Percentiles rank a stretch among this genome's conserved stretches.
Conservation (phyloP, 75 land plant genomes). For the Azolla pinnata region DNA sequence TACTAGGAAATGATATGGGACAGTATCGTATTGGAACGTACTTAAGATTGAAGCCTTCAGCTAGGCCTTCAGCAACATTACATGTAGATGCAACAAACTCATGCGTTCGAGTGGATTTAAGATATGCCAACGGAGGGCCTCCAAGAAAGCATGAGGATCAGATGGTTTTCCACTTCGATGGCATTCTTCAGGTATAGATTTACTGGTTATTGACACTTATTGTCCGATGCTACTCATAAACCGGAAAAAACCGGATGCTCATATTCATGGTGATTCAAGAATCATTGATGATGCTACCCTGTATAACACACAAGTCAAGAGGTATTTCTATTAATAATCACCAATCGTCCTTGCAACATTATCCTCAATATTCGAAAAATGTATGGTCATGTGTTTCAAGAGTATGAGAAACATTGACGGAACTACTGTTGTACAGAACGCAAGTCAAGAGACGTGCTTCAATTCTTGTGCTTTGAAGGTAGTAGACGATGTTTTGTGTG, state of each 20-base stretch:
- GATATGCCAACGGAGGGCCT: constrained; percentile 18
- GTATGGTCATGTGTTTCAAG: not conserved
- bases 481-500: constrained; percentile 27
- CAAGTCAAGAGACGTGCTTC: constrained; percentile 17
- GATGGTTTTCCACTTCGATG: constrained; percentile 22
- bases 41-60: constrained; percentile 23
- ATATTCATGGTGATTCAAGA: no score
- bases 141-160: constrained; percentile 22
- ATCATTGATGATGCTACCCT: no score
- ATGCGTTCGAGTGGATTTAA: constrained; percentile 20
- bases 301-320: no score
- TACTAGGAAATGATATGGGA: constrained; percentile 8
- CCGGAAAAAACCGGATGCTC: no score
- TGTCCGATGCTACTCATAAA: no score
- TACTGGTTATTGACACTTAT: no score
- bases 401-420: not conserved
- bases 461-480: constrained; percentile 16
- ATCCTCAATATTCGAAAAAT: no score
- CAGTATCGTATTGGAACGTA: constrained; percentile 18
- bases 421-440: constrained; percentile 16
- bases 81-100: constrained; percentile 9
- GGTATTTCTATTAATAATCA: no score
- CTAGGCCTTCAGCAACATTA: constrained; percentile 14
- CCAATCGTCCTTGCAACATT: no score
- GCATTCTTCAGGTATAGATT: constrained; percentile 25